Base-by-base conservation (phyloP, 148 eudicot genomes). In the Talinum fruticosum region DNA sequence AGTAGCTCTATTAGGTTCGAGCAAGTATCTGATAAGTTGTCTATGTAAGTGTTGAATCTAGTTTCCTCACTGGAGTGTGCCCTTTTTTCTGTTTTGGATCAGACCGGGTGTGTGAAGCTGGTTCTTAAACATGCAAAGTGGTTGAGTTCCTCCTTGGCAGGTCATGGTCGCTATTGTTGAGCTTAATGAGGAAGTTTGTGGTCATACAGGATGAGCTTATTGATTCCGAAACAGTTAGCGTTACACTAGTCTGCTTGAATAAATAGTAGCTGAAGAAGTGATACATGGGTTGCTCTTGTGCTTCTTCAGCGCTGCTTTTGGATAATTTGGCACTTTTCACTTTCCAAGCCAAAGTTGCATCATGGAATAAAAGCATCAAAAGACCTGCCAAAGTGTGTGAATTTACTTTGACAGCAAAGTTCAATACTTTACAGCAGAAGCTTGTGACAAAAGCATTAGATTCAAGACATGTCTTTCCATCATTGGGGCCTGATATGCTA, bases 261-360 rank as follows among this genome's bases (percentile, higher is more conserved):
- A 45, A 35, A 69, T 79, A 44, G 49, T 45, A 49, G 75, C 67
- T 62, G 70, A 72, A 75, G 21, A 44, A 75, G 29, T 83, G 38
- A 51, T 41, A n/a, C 33, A 83, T 83, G 85, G 85, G 78, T 28
- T 83, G 74, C 76, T 79, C 80, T 76, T 83, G 85, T 73, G 72
- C 78, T 33, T 79, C 79, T 66, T 68, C 78, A 23, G 82, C 85
- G 5, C 26, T 83, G 66, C 57, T 76, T 34, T 61, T 72, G 71
- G 82, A 76, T 79, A 76, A 65, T 65, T 79, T 65, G n/a, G 8
- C 74, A 51, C 33, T 66, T 41, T 76, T 72, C 29, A 21, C 66
- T 66, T 83, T 14, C 33, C 80, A 72, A 61, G 61, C 38, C 18
- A 79, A 77, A 36, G n/a, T 6, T 28, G 30, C 41, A 14, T 69